Evolutionary conservation across 2,329 filamentous ascomycete genomes (phyloP), one percentile per base, ranked within the genome.

Genomic region (Nectriaceae sp.): DNA sequence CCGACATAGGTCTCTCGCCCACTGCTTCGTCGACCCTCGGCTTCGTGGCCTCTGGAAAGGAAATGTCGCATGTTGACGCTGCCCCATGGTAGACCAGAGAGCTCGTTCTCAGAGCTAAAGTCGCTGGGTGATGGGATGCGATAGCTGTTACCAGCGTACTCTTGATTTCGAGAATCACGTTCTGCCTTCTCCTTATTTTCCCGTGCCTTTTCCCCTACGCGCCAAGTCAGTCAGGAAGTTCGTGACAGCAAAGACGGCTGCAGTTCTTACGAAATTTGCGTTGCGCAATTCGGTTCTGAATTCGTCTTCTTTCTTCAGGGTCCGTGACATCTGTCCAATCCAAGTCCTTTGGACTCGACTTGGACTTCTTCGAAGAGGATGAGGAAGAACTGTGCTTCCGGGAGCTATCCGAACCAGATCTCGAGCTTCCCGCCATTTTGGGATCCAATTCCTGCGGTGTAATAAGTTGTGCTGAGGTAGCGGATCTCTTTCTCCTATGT

Each of bases 221-320:
- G 11, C 1, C 11, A 4, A 5, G 46, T 61, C 40, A 63, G 50
- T 16, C 21, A 3, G 5, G n/a, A 19, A 18, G 3, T 18, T 20
- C 21, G 16, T 11, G 20, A 39, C 18, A 21, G 5, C 4, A 11
- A 15, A 19, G 16, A 20, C 20, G 11, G 10, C 21, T 11, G 3
- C 2, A 19, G n/a, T 4, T 3, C 85, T 62, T 77, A 90, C 88
- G 79, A 58, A 89, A 90, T 60, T 89, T 89, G 56, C 87, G 78
- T 62, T 90, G 88, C 2, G 87, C 87, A 52, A 90, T 80, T 45
- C 86, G 80, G 65, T 91, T 91, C 65, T 91, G 88, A 42, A 90
- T 87, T 51, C 86, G 84, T 53, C 88, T 76, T 62, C 88, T 78
- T 70, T 89, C 85, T 51, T 84, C 83, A 0, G 85, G 85, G 57